Evolutionary conservation across 192 early-diverging fungal genomes (phyloP), one percentile per base, ranked within the genome.

Genomic region (Linnemannia exigua): DNA sequence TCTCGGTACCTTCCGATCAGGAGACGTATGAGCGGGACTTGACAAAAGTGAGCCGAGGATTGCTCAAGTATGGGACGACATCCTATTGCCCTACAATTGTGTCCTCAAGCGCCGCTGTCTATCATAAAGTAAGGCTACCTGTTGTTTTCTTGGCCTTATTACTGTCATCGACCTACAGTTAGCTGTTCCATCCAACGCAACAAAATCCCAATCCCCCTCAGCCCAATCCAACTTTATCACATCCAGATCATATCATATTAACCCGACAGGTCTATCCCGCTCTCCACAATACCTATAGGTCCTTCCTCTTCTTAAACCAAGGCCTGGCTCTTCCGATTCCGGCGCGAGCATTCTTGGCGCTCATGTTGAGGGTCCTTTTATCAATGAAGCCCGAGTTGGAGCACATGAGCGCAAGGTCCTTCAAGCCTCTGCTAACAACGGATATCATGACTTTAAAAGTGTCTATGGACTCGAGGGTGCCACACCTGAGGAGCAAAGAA

Each of bases 41-140:
- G 4, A 79, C 89, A 68, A 94, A 92, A 47, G 91, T 97, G 16
- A 92, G 94, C 69, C 94, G 92, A 68, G 94, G 94, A 7, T 79
- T 97, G n/a, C 88, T 97, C 44, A 91, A 94, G 66, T 93, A 93
- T 70, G 96, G 96, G 0, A 95, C 94, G 67, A 97, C 96, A 5
- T 89, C 95, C 46, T 97, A 94, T 87, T 94, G 94, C 75, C 96
- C 95, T 3, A 97, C 96, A 9, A 89, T 95, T 5, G 94, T 97
- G 50, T 94, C 91, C 77, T 97, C 96, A 16, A 87, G 88, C 1
- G 88, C 93, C 1, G 92, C 93, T 52, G 90, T 95, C 6, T 97
- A 97, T 80, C 88, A 90, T 70, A 90, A 91, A 84, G 93, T 95
- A 69, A 33, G 28, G 19, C 22, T 41, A n/a, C 36, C 31, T 6